phyloP scores from a whole-genome alignment of 2,329 filamentous ascomycete genomes.

The Aspergillus novofumigatus region DNA sequence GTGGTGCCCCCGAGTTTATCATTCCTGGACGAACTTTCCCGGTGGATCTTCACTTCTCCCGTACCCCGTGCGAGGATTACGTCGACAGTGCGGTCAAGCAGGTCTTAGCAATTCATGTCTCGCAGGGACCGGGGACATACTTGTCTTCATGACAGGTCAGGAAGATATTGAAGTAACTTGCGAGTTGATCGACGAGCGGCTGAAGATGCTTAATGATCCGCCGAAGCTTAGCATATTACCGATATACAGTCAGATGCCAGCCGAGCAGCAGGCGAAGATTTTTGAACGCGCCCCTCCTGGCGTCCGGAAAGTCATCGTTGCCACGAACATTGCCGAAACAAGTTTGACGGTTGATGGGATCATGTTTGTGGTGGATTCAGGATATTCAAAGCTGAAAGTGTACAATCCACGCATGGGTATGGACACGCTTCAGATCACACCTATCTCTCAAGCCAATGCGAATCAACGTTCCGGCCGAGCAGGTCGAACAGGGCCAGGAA shows the following conservation, averaged over 20 bases:
- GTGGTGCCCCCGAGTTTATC: constrained; percentile 90
- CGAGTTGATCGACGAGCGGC: constrained; percentile 80
- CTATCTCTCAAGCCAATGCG: constrained; percentile 93
- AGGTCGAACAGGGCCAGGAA: constrained; percentile 89
- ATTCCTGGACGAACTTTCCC: constrained; percentile 96
- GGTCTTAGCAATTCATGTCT: constrained; percentile 91
- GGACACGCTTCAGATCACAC: constrained; percentile 97
- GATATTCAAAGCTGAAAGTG: constrained; percentile 96
- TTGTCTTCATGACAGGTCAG: constrained; percentile 99
- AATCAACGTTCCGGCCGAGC: constrained; percentile 91
- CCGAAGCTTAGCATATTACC: constrained; percentile 91
- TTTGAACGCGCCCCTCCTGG: constrained; percentile 88
- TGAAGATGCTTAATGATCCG: constrained; percentile 87
- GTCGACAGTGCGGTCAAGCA: constrained; percentile 97
- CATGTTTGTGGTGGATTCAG: constrained; percentile 96
- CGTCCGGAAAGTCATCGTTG: constrained; percentile 94
- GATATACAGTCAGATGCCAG: constrained; percentile 99
- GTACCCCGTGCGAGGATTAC: constrained; percentile 94
- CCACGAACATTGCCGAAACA: constrained; percentile 97
- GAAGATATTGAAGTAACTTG: constrained; percentile 98
- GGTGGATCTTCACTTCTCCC: constrained; percentile 92
- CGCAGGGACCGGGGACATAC: constrained; percentile 87
- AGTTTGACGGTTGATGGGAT: constrained; percentile 97
- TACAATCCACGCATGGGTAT: constrained; percentile 99
- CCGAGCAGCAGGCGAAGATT: constrained; percentile 94